Conservation (phyloP, 345 rosid species). For the Eucalyptus erythrocorys region DNA sequence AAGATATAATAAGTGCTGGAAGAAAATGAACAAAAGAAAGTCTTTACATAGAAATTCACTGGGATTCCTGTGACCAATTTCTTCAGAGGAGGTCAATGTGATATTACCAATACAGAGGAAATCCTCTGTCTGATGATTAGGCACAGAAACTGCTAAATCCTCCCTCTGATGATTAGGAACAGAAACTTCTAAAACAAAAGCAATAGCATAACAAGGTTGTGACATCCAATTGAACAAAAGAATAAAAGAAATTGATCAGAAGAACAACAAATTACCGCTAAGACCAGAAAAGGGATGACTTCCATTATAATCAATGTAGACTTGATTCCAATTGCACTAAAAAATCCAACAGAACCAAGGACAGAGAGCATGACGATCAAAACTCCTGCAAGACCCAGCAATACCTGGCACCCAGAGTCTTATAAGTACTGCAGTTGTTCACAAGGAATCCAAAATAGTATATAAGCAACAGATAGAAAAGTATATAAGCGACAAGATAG, state of each 20-base stretch:
- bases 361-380: slow-evolving; percentile 92
- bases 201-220: neutral
- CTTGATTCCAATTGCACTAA: slow-evolving; percentile 82
- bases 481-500: neutral
- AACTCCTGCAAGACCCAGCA: slow-evolving; percentile 94
- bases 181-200: neutral
- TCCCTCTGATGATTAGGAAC: neutral
- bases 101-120: neutral
- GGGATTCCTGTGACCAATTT: neutral
- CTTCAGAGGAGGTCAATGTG: neutral
- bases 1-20: neutral
- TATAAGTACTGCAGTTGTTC: neutral
- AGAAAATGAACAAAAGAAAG: neutral
- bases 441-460: neutral
- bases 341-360: slow-evolving; percentile 89
- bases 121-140: neutral
- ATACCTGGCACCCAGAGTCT: slow-evolving; percentile 31
- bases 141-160: neutral
- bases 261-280: slow-evolving; percentile 68
- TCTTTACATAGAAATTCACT: neutral
- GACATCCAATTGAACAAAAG: neutral
- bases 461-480: neutral
- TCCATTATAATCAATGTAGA: slow-evolving; percentile 97
- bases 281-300: slow-evolving; percentile 95
- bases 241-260: neutral